phyloP scores from a whole-genome alignment of 2,329 filamentous ascomycete genomes.

The Diplodia scrobiculata region DNA sequence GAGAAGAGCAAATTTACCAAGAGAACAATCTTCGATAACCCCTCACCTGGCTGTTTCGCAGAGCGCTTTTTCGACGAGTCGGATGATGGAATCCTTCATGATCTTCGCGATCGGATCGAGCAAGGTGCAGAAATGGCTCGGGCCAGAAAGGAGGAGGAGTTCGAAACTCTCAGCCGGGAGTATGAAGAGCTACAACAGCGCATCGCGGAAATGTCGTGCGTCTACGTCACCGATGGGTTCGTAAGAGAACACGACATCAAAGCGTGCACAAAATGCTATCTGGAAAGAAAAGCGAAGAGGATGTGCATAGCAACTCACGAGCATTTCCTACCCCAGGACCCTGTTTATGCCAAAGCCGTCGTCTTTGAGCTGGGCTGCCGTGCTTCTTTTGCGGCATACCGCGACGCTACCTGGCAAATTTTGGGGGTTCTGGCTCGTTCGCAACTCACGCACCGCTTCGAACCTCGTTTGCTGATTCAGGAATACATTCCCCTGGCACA shows the following conservation, averaged over 20 bases:
- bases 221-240: slow-evolving; percentile 31
- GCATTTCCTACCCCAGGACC: slow-evolving; percentile 50
- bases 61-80: slow-evolving; percentile 49
- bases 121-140: slow-evolving; percentile 36
- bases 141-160: slow-evolving; percentile 47
- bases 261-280: slow-evolving; percentile 52
- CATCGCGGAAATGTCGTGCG: slow-evolving; percentile 42
- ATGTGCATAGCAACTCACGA: slow-evolving; percentile 55
- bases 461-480: slow-evolving; percentile 38
- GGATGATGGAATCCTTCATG: slow-evolving; percentile 33
- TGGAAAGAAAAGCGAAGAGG: slow-evolving; percentile 41
- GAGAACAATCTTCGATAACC: slow-evolving; percentile 55
- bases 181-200: slow-evolving; percentile 45
- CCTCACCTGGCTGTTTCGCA: slow-evolving; percentile 50
- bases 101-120: slow-evolving; percentile 44
- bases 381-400: slow-evolving; percentile 51
- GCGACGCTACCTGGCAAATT: slow-evolving; percentile 57
- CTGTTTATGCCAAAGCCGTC: slow-evolving; percentile 46
- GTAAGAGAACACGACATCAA: slow-evolving; percentile 29
- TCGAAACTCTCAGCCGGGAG: slow-evolving; percentile 39
- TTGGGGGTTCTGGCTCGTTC: slow-evolving; percentile 44
- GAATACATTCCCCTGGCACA: slow-evolving; percentile 41
- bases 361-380: slow-evolving; percentile 59
- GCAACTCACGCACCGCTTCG: not conserved
- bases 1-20: slow-evolving; percentile 31